These are phyloP conservation scores for Talaromyces sp. DNA, from an alignment of 2,329 filamentous ascomycete species.

Conservation along the genomic window DNA sequence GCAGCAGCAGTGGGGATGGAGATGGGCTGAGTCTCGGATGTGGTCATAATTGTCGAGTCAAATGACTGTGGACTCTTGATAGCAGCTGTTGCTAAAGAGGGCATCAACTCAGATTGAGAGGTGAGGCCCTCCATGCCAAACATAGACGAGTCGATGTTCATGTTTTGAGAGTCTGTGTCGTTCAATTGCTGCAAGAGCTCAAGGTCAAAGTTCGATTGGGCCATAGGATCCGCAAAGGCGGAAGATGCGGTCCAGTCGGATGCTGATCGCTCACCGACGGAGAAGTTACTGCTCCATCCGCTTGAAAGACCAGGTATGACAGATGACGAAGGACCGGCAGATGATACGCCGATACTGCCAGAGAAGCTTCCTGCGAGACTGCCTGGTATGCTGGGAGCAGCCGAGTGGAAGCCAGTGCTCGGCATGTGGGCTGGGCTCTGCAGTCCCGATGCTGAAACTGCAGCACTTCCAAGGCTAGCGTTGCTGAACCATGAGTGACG, in stretches of 20 bases:
- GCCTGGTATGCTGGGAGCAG: constrained; percentile 33
- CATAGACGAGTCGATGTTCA: constrained; percentile 22
- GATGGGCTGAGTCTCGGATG: constrained; percentile 14
- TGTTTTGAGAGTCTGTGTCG: constrained; percentile 29
- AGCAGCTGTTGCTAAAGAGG: not conserved
- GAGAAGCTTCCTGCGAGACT: constrained; percentile 35
- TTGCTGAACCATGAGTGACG: constrained; percentile 23
- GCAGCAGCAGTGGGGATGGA: constrained; percentile 9
- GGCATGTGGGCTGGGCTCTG: constrained; percentile 30
- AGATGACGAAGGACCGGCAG: constrained; percentile 23
- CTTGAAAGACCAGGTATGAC: constrained; percentile 25
- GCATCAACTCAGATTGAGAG: not conserved
- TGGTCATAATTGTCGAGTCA: not conserved
- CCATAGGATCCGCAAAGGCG: constrained; percentile 31
- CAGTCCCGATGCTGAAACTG: constrained; percentile 30
- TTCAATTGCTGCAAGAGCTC: constrained; percentile 37
- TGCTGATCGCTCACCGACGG: constrained; percentile 30
- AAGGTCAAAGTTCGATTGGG: constrained; percentile 39
- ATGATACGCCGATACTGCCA: constrained; percentile 32
- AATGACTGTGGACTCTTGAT: not conserved
- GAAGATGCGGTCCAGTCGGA: constrained; percentile 30
- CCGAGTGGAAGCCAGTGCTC: constrained; percentile 33
- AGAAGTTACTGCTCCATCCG: constrained; percentile 34
- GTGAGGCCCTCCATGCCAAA: not conserved
- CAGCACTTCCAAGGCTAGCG: constrained; percentile 23